phyloP scores from a whole-genome alignment of 1,284 basidiomycete species.

The Rhodofomes roseus region DNA sequence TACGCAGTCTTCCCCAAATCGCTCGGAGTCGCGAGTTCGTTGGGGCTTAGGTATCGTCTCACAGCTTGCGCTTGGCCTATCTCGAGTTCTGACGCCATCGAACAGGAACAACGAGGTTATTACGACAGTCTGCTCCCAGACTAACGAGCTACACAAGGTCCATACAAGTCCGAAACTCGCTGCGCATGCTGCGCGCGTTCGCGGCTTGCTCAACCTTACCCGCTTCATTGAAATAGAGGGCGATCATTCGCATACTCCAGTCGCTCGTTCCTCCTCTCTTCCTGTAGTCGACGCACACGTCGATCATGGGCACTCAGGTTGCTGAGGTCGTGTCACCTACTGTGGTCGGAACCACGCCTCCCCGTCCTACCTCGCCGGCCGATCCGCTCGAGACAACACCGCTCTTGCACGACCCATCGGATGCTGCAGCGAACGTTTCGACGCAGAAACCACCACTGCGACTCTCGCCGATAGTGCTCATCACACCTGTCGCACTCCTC shows the following conservation, averaged over 20 bases:
- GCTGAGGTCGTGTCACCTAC: not conserved
- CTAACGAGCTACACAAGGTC: not conserved
- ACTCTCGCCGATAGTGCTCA: not conserved
- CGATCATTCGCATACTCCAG: not conserved
- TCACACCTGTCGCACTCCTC: not conserved
- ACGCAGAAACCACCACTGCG: not conserved
- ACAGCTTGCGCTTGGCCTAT: not conserved
- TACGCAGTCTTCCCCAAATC: too few species aligned
- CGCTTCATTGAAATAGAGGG: too few species aligned
- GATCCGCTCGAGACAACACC: not conserved
- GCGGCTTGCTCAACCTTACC: not conserved
- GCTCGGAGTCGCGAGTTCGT: too few species aligned
- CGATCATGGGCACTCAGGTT: not conserved
- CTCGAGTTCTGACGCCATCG: not conserved
- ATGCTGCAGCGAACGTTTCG: not conserved
- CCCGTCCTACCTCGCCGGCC: not conserved
- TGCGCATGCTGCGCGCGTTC: not conserved
- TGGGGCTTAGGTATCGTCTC: too few species aligned
- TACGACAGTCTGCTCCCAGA: not conserved
- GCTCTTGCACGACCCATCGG: not conserved
- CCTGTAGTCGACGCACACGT: not conserved
- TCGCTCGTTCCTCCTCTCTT: not conserved
- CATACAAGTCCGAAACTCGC: not conserved
- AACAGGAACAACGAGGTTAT: not conserved
- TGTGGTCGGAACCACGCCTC: not conserved